Evolutionary conservation across 179 eudicot species (phyloP), one percentile per base, ranked within the genome.

Genomic region (Spergularia azorica): DNA sequence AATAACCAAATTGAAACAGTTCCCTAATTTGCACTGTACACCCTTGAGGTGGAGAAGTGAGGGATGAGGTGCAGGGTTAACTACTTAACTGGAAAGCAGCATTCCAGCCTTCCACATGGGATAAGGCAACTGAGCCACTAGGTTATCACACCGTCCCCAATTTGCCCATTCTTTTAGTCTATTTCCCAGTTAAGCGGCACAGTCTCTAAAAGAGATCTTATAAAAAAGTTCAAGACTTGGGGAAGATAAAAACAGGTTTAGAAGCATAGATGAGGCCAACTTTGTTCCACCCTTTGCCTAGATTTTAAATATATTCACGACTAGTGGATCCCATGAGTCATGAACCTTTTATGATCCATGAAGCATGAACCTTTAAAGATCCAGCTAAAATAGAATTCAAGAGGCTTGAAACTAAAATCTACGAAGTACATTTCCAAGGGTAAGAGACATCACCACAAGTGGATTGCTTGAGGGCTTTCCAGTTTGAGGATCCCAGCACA

Each of bases 401-500:
- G 8, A 5, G 13, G 48, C n/a, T 48, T 54, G 14, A 63, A 63
- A 13, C 58, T 41, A 57, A 62, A 60, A 80, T 17, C 38, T 51
- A 55, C 1, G 16, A 62, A 12, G 52, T 2, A 15, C 20, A 15
- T 59, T 51, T 6, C 16, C 12, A 39, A 41, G 59, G 66, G 41
- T 77, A 39, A 32, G 67, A 76, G 75, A 67, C 76, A 75, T 83
- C 86, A 96, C 99, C 72, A 71, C 77, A 21, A 96, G 96, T 70
- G 84, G 90, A 79, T 86, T 85, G 76, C 97, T 98, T 6, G 88
- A 85, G 39, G 91, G 85, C 78, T 90, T 90, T 81, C 99, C 99
- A 15, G 98, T 90, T 79, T 82, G 88, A 14, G 97, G 96, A 76
- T 96, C 91, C 99, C 99, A 96, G 86, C 96, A 91, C 75, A 77